Evolutionary conservation across 2,329 filamentous ascomycete species (phyloP).

Genomic region (Fusarium hostae): DNA sequence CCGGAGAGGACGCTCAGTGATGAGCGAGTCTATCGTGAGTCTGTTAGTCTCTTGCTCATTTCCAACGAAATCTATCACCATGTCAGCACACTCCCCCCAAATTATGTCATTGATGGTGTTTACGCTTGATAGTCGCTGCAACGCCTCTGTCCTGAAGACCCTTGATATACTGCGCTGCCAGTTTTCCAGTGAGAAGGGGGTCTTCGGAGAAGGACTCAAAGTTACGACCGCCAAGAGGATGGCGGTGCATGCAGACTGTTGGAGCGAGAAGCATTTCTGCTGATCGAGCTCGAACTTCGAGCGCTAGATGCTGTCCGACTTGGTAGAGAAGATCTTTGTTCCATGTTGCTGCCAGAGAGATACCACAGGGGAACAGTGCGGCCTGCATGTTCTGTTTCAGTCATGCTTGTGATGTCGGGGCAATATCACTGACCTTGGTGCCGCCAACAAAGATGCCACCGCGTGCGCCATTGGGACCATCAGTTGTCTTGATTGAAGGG

Average conservation of each 20-base stretch:
- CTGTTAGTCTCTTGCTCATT: constrained; percentile 75
- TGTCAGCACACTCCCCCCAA: neutral
- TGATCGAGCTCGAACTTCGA: constrained; percentile 78
- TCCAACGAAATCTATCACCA: constrained; percentile 67
- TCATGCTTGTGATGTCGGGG: accelerated
- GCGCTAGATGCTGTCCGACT: constrained; percentile 76
- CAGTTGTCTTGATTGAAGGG: constrained; percentile 72
- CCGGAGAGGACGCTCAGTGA: constrained; percentile 72
- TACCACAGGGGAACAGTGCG: constrained; percentile 81
- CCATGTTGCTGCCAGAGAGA: constrained; percentile 83
- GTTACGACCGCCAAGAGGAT: constrained; percentile 84
- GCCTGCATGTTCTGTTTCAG: constrained; percentile 58
- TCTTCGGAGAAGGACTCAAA: constrained; percentile 92
- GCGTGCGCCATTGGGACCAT: constrained; percentile 77
- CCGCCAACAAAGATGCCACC: constrained; percentile 76
- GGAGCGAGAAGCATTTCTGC: constrained; percentile 79
- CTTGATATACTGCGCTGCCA: constrained; percentile 77
- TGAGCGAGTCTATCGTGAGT: constrained; percentile 68
- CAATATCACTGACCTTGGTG: constrained; percentile 60
- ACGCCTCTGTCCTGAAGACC: constrained; percentile 79
- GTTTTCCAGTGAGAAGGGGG: constrained; percentile 77
- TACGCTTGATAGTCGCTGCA: constrained; percentile 82
- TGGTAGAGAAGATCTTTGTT: constrained; percentile 75
- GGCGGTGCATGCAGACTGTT: constrained; percentile 84
- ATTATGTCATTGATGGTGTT: constrained; percentile 24